Evolutionary conservation across 2,329 filamentous ascomycete genomes (phyloP), one percentile per base, ranked within the genome.

Genomic region (Sclerotinia minor): DNA sequence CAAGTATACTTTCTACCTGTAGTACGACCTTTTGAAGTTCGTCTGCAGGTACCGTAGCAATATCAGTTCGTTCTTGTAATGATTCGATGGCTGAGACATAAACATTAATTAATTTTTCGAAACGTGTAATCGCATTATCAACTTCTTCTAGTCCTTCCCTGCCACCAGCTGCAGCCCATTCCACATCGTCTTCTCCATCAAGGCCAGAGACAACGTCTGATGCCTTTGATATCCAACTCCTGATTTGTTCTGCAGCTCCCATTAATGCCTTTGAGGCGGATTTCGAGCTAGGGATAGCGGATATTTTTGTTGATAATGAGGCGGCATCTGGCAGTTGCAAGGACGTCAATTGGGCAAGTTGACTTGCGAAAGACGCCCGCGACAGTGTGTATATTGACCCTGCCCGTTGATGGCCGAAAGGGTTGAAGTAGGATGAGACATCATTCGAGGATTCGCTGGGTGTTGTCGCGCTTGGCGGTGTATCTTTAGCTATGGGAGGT

Each of bases 51-150:
- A 98, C 89, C 15, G 81, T 83, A 19, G 81, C 80, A 69, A 97
- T 92, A 75, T 99, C 95, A 1, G 83, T 77, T 17, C 95, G 90
- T 60, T 84, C 81, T 78, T 98, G 94, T 53, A 99, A 83, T 70
- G 94, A 89, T 77, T 98, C 95, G 73, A 98, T 97, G n/a, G 94
- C 93, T 69, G 88, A 85, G 65, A 98, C 91, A 76, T 97, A 99
- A 71, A 96, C 92, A 74, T 94, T 92, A 76, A 98, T 92, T 67
- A 99, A 83, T 64, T 89, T 87, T 76, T 97, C 93, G 75, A 98
- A 99, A 61, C 91, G 89, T 49, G 84, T 82, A 69, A 98, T 94
- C 29, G 94, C 87, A 72, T 82, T 85, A 75, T 90, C 88, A 32
- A 90, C 88, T 72, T 90, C 88, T 63, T 88, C 89, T 47, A 94